phyloP scores from a whole-genome alignment of 768 basidiomycete genomes.

The Suillus occidentalis region DNA sequence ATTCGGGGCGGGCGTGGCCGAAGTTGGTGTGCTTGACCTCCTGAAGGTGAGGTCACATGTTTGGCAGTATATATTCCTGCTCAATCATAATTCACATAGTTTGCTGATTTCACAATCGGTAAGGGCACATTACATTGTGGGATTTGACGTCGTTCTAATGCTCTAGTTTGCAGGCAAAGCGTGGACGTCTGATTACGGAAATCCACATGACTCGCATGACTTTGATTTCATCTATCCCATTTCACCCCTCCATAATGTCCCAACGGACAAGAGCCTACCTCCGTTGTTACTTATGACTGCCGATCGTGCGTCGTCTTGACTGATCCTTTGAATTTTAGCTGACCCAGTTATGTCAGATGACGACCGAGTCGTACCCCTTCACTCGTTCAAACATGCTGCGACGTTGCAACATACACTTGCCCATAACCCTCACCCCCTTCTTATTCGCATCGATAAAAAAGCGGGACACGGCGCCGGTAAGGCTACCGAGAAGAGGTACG shows the following conservation, averaged over 20 bases:
- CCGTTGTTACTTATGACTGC: constrained; percentile 79
- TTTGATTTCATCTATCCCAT: constrained; percentile 84
- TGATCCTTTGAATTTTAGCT: background rate
- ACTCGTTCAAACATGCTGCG: constrained; percentile 82
- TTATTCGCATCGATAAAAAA: constrained; percentile 78
- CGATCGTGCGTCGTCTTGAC: constrained; percentile 55
- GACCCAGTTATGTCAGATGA: constrained; percentile 51
- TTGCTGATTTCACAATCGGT: constrained; percentile 78
- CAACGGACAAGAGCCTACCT: constrained; percentile 58
- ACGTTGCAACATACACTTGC: constrained; percentile 68
- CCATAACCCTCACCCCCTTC: constrained; percentile 68
- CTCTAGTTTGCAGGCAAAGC: constrained; percentile 49
- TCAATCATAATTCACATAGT: constrained; percentile 37
- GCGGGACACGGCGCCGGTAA: constrained; percentile 82
- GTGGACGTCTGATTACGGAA: constrained; percentile 80
- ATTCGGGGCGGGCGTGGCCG: constrained; percentile 76
- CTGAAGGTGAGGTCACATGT: constrained; percentile 53
- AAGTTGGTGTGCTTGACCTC: constrained; percentile 81
- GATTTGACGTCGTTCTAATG: constrained; percentile 7
- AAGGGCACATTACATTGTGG: constrained; percentile 12
- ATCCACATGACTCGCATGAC: constrained; percentile 70
- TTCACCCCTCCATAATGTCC: constrained; percentile 82
- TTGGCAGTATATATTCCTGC: background rate
- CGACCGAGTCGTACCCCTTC: constrained; percentile 83
- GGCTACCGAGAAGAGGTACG: constrained; percentile 65